phyloP scores from a whole-genome alignment of 75 land plant species.

The Pinus taeda region DNA sequence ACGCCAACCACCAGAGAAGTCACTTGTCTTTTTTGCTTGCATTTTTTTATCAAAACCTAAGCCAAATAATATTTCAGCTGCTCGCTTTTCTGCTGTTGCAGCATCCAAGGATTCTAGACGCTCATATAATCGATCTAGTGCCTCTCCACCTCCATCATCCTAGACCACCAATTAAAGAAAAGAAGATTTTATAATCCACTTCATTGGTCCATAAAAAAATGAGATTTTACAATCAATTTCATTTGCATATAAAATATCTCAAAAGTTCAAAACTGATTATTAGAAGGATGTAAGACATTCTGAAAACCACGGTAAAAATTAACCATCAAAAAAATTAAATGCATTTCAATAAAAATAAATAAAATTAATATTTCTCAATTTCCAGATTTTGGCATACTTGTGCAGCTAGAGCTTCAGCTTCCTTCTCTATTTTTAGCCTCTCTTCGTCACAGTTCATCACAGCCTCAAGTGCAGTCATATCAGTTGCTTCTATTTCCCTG shows the following conservation, averaged over 20 bases:
- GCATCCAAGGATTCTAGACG: conserved; percentile 77
- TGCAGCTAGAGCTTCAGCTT: conserved; percentile 61
- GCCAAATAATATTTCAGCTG: conserved; percentile 86
- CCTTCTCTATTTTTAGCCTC: conserved; percentile 69
- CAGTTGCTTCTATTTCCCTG: conserved; percentile 87
- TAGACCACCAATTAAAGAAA: neutral
- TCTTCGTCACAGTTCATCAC: conserved; percentile 83
- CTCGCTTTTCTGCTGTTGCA: conserved; percentile 92
- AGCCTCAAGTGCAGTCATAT: conserved; percentile 79
- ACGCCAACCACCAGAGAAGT: conserved; percentile 98
- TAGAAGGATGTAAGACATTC: neutral
- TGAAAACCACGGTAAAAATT: neutral
- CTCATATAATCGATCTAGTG: conserved; percentile 74
- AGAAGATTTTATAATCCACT: too few relatives aligned
- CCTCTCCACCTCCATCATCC: conserved; percentile 88
- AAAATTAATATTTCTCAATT: too few relatives aligned
- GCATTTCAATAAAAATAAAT: too few relatives aligned
- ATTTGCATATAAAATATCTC: too few relatives aligned
- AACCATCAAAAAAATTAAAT: too few relatives aligned
- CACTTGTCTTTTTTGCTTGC: conserved; percentile 85
- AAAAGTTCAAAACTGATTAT: neutral
- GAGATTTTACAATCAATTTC: too few relatives aligned
- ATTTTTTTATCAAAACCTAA: conserved; percentile 75
- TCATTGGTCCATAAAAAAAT: too few relatives aligned
- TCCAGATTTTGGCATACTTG: conserved; percentile 29